Evolutionary conservation across 192 early-diverging fungal species (phyloP).

Genomic region (Helicostylum pulchrum): DNA sequence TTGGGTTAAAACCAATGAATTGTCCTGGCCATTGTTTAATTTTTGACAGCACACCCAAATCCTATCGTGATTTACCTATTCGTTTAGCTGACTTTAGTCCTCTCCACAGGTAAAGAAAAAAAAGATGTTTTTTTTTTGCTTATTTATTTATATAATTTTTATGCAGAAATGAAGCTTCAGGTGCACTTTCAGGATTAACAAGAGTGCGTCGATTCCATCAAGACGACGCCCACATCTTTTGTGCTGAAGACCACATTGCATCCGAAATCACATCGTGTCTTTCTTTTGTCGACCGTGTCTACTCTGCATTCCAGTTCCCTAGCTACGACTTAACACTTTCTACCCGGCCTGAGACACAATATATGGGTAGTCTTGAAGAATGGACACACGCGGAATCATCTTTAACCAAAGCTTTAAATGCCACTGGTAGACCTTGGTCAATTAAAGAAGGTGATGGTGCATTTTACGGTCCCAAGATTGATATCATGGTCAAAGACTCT

Average conservation of each 20-base stretch:
- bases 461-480: slow-evolving; percentile 97
- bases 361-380: slow-evolving; percentile 67
- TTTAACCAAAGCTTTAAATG: slow-evolving; percentile 66
- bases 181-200: slow-evolving; percentile 85
- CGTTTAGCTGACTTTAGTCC: slow-evolving; percentile 92
- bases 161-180: slow-evolving; percentile 85
- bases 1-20: slow-evolving; percentile 97
- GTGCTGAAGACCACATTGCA: slow-evolving; percentile 72
- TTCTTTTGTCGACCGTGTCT: slow-evolving; percentile 76
- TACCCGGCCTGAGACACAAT: slow-evolving; percentile 71
- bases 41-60: slow-evolving; percentile 75
- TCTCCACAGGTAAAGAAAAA: slow-evolving; percentile 67
- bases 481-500: slow-evolving; percentile 81
- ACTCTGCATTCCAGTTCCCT: slow-evolving; percentile 74
- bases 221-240: slow-evolving; percentile 97
- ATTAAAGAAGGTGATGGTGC: slow-evolving; percentile 87
- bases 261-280: slow-evolving; percentile 77
- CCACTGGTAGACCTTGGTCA: slow-evolving; percentile 58
- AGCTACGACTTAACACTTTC: slow-evolving; percentile 77
- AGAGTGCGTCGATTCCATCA: slow-evolving; percentile 94
- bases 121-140: slow-evolving; percentile 10
- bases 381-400: slow-evolving; percentile 81
- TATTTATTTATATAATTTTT: slow-evolving; percentile 6
- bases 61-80: slow-evolving; percentile 86
- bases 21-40: slow-evolving; percentile 95